A percentile compares a stretch with the other conserved stretches of the same genome.
Conservation (phyloP, 2,329 filamentous ascomycete genomes). For the Eutypella sp. region DNA sequence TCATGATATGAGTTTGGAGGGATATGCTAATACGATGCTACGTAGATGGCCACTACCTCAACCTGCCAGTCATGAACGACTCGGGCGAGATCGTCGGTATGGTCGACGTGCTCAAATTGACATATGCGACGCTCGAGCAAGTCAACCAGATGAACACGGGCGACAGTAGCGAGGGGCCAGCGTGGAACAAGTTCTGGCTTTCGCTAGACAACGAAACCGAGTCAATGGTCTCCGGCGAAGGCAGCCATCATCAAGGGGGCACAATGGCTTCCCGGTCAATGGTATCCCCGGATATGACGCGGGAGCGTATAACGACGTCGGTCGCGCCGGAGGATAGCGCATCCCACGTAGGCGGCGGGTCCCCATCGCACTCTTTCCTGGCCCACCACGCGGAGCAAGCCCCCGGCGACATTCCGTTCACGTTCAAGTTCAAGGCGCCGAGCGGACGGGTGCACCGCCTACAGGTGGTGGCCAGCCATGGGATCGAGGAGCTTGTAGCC, state of each 20-base stretch:
- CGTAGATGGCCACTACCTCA: slow-evolving; percentile 93
- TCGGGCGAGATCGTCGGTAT: slow-evolving; percentile 96
- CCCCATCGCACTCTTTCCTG: slow-evolving; percentile 62
- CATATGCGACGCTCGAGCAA: slow-evolving; percentile 95
- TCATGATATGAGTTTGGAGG: not conserved
- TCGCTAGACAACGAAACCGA: slow-evolving; percentile 93
- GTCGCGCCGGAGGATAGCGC: slow-evolving; percentile 91
- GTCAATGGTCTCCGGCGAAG: slow-evolving; percentile 91
- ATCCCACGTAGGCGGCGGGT: slow-evolving; percentile 81
- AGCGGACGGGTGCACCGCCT: slow-evolving; percentile 90
- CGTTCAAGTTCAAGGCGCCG: slow-evolving; percentile 99
- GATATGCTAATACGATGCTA: slow-evolving; percentile 1
- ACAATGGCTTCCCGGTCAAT: slow-evolving; percentile 66
- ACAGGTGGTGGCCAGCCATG: slow-evolving; percentile 75
- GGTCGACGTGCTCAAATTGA: slow-evolving; percentile 97
- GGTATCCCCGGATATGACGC: slow-evolving; percentile 72
- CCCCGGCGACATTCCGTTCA: slow-evolving; percentile 72
- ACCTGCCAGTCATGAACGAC: slow-evolving; percentile 97
- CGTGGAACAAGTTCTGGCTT: slow-evolving; percentile 99
- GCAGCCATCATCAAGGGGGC: slow-evolving; percentile 64
- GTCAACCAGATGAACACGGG: slow-evolving; percentile 90
- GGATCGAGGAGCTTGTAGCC: slow-evolving; percentile 72
- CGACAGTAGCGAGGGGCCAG: slow-evolving; percentile 83
- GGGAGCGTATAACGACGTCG: slow-evolving; percentile 69
- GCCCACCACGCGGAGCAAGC: slow-evolving; percentile 48